These are phyloP conservation scores for Cyberlindnera misumaiensis DNA, from an alignment of 805 yeast species.

Conservation along the genomic window DNA sequence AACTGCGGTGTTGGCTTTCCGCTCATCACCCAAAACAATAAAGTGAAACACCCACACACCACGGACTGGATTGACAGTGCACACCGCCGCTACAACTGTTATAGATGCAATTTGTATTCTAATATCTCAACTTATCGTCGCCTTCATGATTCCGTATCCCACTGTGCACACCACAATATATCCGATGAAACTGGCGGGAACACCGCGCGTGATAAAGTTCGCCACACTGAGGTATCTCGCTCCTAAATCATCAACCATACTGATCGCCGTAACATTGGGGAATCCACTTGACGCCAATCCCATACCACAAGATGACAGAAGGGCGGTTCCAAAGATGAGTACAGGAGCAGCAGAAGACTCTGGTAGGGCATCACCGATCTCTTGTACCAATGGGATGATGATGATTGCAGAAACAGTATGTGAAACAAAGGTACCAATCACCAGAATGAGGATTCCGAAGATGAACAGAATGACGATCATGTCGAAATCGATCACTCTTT, in stretches of 20 bases:
- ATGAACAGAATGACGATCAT: conserved; percentile 68
- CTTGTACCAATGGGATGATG: conserved; percentile 81
- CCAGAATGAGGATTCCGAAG: conserved; percentile 76
- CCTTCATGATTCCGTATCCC: conserved; percentile 71
- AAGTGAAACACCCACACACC: no score
- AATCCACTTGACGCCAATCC: conserved; percentile 96
- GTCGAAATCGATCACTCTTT: conserved; percentile 51
- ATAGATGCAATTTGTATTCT: no score
- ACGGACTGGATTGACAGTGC: no score
- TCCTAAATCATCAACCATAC: conserved; percentile 90
- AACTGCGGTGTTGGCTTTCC: no score
- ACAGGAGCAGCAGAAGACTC: conserved; percentile 52
- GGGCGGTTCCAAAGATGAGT: conserved; percentile 38
- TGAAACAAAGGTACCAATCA: conserved; percentile 90
- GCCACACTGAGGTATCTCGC: conserved; percentile 75
- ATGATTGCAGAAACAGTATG: conserved; percentile 97
- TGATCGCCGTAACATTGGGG: conserved; percentile 97
- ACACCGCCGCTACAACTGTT: no score
- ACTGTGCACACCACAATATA: conserved; percentile 66
- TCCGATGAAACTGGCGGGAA: conserved; percentile 76
- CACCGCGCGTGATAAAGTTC: conserved; percentile 84
- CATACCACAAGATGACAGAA: conserved; percentile 91
- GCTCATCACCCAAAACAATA: no score
- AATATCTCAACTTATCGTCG: conserved; percentile 2
- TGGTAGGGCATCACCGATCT: conserved; percentile 67